Evolutionary conservation across 2,329 filamentous ascomycete genomes (phyloP).

Genomic region (Escovopsis weberi): DNA sequence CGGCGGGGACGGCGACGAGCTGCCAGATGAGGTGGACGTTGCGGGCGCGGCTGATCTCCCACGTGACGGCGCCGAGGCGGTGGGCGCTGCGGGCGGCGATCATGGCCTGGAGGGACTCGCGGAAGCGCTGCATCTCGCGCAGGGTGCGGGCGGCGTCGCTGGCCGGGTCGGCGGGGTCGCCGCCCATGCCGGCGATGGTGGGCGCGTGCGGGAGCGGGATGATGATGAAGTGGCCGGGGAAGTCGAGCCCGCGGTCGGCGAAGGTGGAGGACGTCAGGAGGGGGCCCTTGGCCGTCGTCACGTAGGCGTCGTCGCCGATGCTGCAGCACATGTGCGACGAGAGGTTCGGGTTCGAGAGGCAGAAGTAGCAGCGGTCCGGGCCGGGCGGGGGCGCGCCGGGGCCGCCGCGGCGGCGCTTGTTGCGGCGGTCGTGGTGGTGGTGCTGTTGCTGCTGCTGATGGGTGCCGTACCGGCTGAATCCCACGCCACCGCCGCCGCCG

Average conservation of each 20-base stretch:
- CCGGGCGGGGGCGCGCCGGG: conserved; percentile 50
- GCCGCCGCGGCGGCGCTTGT: conserved; percentile 30
- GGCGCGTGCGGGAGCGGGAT: conserved; percentile 75
- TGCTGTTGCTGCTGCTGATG: conserved; percentile 18
- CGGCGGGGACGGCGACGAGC: conserved; percentile 59
- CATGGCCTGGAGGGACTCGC: conserved; percentile 65
- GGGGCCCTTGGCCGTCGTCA: conserved; percentile 86
- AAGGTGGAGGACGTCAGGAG: conserved; percentile 61
- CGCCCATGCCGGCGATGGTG: conserved; percentile 50
- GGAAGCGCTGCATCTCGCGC: conserved; percentile 73
- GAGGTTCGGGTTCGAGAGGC: conserved; percentile 72
- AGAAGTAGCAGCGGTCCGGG: conserved; percentile 85
- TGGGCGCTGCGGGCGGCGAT: conserved; percentile 39
- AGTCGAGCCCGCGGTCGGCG: conserved; percentile 45
- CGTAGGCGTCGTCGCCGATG: conserved; percentile 74
- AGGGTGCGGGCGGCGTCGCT: conserved; percentile 47
- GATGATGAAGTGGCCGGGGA: conserved; percentile 79
- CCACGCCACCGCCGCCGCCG: too few relatives aligned
- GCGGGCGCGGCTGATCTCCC: conserved; percentile 71
- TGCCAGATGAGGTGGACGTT: conserved; percentile 94
- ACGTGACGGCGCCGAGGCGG: conserved; percentile 70
- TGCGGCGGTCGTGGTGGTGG: conserved; percentile 26
- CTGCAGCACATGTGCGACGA: conserved; percentile 80
- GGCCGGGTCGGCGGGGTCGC: conserved; percentile 34
- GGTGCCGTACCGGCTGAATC: conserved; percentile 39